Conservation (phyloP, 2,329 filamentous ascomycete species). For the Coleophoma cylindrospora region DNA sequence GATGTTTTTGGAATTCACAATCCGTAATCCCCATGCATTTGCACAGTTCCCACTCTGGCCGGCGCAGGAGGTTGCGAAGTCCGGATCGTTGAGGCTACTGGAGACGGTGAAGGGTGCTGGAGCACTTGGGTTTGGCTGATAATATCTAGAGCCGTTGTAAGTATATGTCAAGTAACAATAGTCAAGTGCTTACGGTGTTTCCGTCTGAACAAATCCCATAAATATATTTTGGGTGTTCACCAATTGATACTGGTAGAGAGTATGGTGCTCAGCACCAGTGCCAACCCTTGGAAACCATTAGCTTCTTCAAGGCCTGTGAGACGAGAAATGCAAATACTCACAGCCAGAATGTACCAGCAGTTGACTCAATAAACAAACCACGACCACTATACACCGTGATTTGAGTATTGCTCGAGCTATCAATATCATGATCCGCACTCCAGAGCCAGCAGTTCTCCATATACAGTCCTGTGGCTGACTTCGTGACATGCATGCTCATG, state of each 20-base stretch:
- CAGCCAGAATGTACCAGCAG: slow-evolving; percentile 44
- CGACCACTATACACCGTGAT: slow-evolving; percentile 47
- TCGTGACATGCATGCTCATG: slow-evolving; percentile 28
- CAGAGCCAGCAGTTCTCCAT: slow-evolving; percentile 44
- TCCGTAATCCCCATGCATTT: slow-evolving; percentile 61
- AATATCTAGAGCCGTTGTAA: slow-evolving; percentile 44
- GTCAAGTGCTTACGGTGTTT: slow-evolving; percentile 34
- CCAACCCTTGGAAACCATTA: slow-evolving; percentile 71
- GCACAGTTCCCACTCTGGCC: slow-evolving; percentile 36
- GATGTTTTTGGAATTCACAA: slow-evolving; percentile 45
- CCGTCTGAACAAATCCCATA: slow-evolving; percentile 19
- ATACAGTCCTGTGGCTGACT: slow-evolving; percentile 36
- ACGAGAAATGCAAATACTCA: slow-evolving; percentile 25
- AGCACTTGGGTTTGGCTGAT: slow-evolving; percentile 59
- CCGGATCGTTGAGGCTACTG: slow-evolving; percentile 39
- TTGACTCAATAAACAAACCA: slow-evolving; percentile 38
- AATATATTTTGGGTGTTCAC: slow-evolving; percentile 25
- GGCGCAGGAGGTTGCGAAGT: slow-evolving; percentile 39
- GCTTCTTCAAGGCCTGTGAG: slow-evolving; percentile 43
- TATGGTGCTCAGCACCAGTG: slow-evolving; percentile 44
- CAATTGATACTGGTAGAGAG: slow-evolving; percentile 48
- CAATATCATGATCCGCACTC: slow-evolving; percentile 38
- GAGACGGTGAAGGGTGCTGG: slow-evolving; percentile 53
- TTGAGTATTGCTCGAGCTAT: slow-evolving; percentile 39
- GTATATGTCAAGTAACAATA: no score